Evolutionary conservation across 352 stramenopile genomes (phyloP).

Genomic region (Phytophthora foliorum): DNA sequence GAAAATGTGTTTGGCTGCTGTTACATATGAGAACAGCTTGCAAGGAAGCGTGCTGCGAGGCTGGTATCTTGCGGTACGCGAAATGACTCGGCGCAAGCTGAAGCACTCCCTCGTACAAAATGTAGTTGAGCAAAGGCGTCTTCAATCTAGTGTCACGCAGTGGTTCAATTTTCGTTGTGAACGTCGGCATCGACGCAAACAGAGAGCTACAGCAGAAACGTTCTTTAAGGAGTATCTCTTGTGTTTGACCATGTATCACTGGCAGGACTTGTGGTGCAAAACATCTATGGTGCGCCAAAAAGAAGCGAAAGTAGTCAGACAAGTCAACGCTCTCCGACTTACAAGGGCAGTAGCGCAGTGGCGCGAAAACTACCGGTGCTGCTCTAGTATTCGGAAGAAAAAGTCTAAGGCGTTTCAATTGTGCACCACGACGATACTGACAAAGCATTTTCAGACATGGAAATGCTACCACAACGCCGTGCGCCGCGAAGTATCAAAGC

Average conservation of each 20-base stretch:
- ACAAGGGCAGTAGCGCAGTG: constrained; percentile 19
- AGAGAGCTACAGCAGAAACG: constrained; percentile 17
- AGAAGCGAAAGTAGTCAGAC: background rate
- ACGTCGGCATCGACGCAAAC: constrained; percentile 9
- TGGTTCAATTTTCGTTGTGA: constrained; percentile 22
- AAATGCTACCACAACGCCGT: constrained; percentile 9
- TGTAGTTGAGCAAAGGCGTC: constrained; percentile 6
- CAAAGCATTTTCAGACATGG: constrained; percentile 17
- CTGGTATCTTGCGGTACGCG: constrained; percentile 12
- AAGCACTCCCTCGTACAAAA: background rate
- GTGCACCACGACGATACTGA: constrained; percentile 1
- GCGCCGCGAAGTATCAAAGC: constrained; percentile 20
- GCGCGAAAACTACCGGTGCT: constrained; percentile 6
- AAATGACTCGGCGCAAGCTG: background rate
- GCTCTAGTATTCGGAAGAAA: constrained; percentile 3
- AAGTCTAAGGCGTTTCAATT: constrained; percentile 9
- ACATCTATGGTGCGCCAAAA: constrained; percentile 16
- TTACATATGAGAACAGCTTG: constrained; percentile 12
- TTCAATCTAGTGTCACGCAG: constrained; percentile 13
- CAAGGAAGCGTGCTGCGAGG: constrained; percentile 12
- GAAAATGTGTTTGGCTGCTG: constrained; percentile 6
- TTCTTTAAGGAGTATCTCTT: constrained; percentile 46
- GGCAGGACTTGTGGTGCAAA: constrained; percentile 39
- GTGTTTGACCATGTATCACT: constrained; percentile 38
- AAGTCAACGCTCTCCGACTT: constrained; percentile 22